Percentiles rank a stretch among this genome's conserved stretches.
These are phyloP conservation scores for Ustilago loliicola DNA, from an alignment of 1,284 basidiomycete species.

Conservation along the genomic window DNA sequence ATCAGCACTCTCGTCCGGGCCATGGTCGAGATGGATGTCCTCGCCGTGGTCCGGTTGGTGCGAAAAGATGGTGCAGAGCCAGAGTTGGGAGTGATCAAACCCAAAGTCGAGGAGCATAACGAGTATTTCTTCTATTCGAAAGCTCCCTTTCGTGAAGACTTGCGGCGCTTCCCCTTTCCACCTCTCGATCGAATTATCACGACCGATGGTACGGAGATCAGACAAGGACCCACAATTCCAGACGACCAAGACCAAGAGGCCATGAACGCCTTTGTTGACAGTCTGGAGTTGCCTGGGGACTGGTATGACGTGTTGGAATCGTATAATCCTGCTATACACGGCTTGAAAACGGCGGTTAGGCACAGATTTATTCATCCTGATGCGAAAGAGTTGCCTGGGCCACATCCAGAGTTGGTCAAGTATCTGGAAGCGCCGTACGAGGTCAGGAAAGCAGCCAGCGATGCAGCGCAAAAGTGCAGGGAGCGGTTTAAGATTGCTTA, in stretches of 20 bases:
- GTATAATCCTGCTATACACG: conserved; percentile 90
- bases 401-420: conserved; percentile 84
- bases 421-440: conserved; percentile 84
- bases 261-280: conserved; percentile 88
- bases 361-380: conserved; percentile 82
- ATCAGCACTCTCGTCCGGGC: conserved; percentile 88
- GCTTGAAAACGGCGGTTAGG: conserved; percentile 90
- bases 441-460: conserved; percentile 72
- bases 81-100: conserved; percentile 72
- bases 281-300: conserved; percentile 81
- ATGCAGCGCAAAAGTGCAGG: conserved; percentile 35
- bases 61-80: conserved; percentile 81
- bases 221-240: conserved; percentile 84
- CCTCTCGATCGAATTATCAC: conserved; percentile 82
- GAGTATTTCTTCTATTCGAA: conserved; percentile 71
- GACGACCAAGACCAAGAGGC: conserved; percentile 81
- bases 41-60: conserved; percentile 87
- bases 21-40: conserved; percentile 78
- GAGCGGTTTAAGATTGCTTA: conserved; percentile 48
- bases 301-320: conserved; percentile 85
- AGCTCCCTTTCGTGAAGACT: conserved; percentile 95
- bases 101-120: conserved; percentile 47
- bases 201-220: conserved; percentile 81
- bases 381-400: conserved; percentile 82
- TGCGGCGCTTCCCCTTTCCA: conserved; percentile 86